Evolutionary conservation across 805 yeast genomes (phyloP).

Genomic region (Scheffersomyces lignosus): DNA sequence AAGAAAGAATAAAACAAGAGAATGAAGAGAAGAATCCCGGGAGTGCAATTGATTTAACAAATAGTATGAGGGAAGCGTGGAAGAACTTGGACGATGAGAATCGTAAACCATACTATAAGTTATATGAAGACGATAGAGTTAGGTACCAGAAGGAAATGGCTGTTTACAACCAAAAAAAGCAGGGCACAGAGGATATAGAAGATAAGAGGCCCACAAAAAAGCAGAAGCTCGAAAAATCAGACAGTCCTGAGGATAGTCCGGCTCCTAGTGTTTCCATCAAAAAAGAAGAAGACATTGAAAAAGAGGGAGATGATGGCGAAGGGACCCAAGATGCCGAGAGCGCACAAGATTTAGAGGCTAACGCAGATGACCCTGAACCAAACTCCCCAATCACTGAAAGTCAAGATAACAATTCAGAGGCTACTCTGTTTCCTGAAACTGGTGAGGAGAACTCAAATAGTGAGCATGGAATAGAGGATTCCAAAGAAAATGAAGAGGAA

Average conservation of each 20-base stretch:
- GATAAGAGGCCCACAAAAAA: conserved; percentile 4
- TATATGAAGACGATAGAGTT: conserved; percentile 75
- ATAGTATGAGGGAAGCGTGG: conserved; percentile 85
- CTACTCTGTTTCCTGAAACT: no score
- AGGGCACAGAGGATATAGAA: conserved; percentile 6
- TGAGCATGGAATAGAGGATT: no score
- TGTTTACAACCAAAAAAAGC: conserved; percentile 41
- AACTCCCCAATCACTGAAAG: no score
- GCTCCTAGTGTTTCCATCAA: conserved; percentile 4
- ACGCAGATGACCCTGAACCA: no score
- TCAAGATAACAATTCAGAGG: no score
- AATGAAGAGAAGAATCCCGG: conserved; percentile 55
- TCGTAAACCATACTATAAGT: conserved; percentile 68
- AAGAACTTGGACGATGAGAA: conserved; percentile 67
- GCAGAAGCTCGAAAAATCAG: conserved; percentile 6
- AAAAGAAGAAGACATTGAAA: conserved; percentile 5
- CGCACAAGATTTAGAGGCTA: no score
- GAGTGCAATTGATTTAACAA: conserved; percentile 61
- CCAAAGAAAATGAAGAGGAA: no score
- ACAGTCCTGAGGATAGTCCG: conserved; percentile 2
- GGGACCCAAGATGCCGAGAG: no score
- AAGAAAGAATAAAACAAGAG: conserved; percentile 64
- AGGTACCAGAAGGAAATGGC: conserved; percentile 76
- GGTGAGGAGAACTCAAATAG: no score
- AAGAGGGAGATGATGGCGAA: conserved; percentile 5